These are phyloP conservation scores for Leptomonas seymouri DNA, from an alignment of 208 protist species.

Conservation along the genomic window DNA sequence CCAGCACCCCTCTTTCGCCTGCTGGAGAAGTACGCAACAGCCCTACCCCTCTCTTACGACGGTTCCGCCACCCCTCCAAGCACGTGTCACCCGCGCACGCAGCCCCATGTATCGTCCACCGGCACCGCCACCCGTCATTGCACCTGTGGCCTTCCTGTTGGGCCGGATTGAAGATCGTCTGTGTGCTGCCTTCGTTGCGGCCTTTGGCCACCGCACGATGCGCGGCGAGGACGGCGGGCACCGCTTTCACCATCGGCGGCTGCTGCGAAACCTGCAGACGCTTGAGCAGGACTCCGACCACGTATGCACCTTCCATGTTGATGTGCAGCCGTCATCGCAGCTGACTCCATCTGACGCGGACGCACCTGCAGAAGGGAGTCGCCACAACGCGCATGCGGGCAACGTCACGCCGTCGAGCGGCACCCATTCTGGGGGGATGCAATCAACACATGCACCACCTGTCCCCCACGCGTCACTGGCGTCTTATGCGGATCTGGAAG, in stretches of 20 bases:
- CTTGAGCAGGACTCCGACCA: constrained; percentile 39
- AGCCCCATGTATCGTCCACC: constrained; percentile 20
- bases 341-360: background rate
- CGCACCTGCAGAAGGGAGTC: background rate
- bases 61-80: constrained; percentile 9
- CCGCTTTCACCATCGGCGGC: constrained; percentile 56
- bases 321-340: constrained; percentile 13
- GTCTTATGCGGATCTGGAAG: constrained; percentile 7
- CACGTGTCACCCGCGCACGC: constrained; percentile 1
- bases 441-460: too few species aligned
- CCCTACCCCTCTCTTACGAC: constrained; percentile 1
- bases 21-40: constrained; percentile 7
- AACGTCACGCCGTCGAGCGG: background rate
- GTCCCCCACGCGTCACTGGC: background rate
- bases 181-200: constrained; percentile 71
- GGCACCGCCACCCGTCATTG: constrained; percentile 8
- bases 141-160: constrained; percentile 30
- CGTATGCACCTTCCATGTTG: constrained; percentile 46
- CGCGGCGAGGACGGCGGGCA: constrained; percentile 71
- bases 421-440: too few species aligned
- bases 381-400: background rate
- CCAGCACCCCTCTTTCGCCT: constrained; percentile 25
- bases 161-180: constrained; percentile 61
- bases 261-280: constrained; percentile 53
- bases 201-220: constrained; percentile 71